phyloP scores from a whole-genome alignment of 2,329 filamentous ascomycete genomes.

The Verticillium alfalfae region DNA sequence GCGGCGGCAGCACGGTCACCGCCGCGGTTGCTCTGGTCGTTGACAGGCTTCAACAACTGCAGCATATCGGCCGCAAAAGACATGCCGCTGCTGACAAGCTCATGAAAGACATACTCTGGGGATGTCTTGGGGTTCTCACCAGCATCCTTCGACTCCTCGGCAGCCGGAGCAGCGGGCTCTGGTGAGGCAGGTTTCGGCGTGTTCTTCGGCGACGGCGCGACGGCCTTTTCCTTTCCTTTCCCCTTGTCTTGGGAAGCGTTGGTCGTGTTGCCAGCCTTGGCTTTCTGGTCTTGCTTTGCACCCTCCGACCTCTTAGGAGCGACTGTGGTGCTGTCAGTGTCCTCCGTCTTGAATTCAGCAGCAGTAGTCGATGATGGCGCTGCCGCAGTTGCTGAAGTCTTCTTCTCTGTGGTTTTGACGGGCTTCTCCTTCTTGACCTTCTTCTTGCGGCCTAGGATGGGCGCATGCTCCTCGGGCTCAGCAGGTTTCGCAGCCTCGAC shows the following conservation, averaged over 20 bases:
- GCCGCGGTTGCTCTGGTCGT: constrained; percentile 10
- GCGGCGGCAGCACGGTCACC: constrained; percentile 2
- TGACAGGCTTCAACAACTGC: constrained; percentile 28
- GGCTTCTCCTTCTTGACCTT: constrained; percentile 74
- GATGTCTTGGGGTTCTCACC: constrained; percentile 8
- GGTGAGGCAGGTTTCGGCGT: background rate
- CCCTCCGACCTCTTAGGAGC: constrained; percentile 13
- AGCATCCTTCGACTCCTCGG: constrained; percentile 6
- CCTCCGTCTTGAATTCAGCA: constrained; percentile 1
- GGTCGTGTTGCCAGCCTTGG: constrained; percentile 14
- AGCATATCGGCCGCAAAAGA: constrained; percentile 21
- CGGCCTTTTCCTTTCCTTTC: constrained; percentile 10
- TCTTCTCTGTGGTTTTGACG: constrained; percentile 10
- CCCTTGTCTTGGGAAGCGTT: constrained; percentile 16
- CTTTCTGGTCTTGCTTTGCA: constrained; percentile 3
- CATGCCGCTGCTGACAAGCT: constrained; percentile 3
- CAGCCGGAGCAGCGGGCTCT: background rate
- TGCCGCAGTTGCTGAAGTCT: background rate
- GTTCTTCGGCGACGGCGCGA: background rate
- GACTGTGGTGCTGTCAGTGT: constrained; percentile 1
- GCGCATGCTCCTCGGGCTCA: constrained; percentile 58
- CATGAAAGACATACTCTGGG: constrained; percentile 9
- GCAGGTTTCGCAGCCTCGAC: constrained; percentile 42
- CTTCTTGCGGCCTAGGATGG: constrained; percentile 76
- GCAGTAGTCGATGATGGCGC: background rate